These are phyloP conservation scores for Flaveria trinervia DNA, from an alignment of 129 eudicot genomes.

Conservation along the genomic window DNA sequence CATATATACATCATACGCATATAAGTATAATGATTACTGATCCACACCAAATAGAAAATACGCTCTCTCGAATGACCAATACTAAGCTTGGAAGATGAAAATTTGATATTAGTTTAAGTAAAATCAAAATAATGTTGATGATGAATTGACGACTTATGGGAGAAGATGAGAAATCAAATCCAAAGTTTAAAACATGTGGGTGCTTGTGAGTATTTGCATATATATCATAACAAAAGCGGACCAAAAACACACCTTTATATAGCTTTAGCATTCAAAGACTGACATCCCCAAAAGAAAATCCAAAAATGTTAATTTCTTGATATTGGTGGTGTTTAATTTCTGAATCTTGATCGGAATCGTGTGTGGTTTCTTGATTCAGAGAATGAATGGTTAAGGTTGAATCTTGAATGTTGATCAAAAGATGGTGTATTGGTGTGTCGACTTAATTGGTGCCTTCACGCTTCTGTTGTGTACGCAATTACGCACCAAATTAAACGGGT, in stretches of 20 bases:
- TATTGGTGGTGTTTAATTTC: background rate
- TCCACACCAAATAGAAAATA: too few species aligned
- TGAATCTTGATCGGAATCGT: too few species aligned
- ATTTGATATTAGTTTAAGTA: too few species aligned
- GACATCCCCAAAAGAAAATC: background rate
- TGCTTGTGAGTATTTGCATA: background rate
- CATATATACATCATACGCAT: too few species aligned
- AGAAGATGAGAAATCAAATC: too few species aligned
- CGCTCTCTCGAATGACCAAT: too few species aligned
- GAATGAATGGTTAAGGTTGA: background rate
- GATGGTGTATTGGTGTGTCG: background rate
- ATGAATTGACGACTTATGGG: too few species aligned
- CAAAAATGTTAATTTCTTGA: background rate
- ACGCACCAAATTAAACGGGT: too few species aligned
- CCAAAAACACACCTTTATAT: background rate
- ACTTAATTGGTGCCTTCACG: background rate
- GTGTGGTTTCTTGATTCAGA: too few species aligned
- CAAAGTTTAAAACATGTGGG: background rate
- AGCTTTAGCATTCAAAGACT: background rate
- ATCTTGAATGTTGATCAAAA: background rate
- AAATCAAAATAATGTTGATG: too few species aligned
- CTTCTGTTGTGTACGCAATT: background rate
- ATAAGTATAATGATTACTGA: too few species aligned
- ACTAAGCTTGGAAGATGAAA: too few species aligned
- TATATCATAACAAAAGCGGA: background rate